Conservation (phyloP, 2,329 filamentous ascomycete species). For the Plectosphaerella cucumerina region DNA sequence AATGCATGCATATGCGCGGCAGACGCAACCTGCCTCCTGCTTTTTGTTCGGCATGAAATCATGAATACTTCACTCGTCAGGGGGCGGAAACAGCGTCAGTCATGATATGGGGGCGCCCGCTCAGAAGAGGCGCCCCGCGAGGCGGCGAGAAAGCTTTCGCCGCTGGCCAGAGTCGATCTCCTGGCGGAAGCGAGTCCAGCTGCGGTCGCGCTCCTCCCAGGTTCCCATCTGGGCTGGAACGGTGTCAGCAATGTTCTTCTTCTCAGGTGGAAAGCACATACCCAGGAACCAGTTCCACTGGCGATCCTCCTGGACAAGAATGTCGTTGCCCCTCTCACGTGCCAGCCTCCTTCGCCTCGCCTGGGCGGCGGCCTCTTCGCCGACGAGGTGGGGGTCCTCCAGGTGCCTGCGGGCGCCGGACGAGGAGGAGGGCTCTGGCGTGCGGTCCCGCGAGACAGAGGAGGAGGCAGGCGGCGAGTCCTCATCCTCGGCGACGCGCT, state of each 20-base stretch:
- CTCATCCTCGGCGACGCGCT: conserved; percentile 32
- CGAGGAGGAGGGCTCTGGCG: conserved; percentile 25
- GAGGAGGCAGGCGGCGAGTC: neutral
- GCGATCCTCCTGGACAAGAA: conserved; percentile 52
- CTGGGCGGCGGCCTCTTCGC: conserved; percentile 57
- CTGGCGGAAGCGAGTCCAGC: conserved; percentile 38
- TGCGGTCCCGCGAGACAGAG: conserved; percentile 34
- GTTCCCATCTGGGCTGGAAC: conserved; percentile 44
- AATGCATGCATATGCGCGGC: conserved; percentile 8
- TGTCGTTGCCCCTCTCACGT: conserved; percentile 50
- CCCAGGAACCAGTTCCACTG: conserved; percentile 56
- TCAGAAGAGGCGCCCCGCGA: conserved; percentile 25
- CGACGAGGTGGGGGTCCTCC: conserved; percentile 65
- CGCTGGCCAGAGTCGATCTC: conserved; percentile 27
- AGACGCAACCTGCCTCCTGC: neutral
- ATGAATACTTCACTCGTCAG: neutral
- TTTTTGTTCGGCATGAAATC: neutral
- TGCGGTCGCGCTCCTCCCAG: conserved; percentile 46
- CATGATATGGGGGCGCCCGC: neutral
- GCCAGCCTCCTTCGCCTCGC: conserved; percentile 54
- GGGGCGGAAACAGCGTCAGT: neutral
- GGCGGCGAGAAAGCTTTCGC: conserved; percentile 35
- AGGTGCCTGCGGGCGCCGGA: conserved; percentile 43
- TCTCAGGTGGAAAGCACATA: neutral
- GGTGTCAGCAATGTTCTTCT: neutral